Evolutionary conservation across 768 basidiomycete species (phyloP).

Genomic region (Tricholoma terreum): DNA sequence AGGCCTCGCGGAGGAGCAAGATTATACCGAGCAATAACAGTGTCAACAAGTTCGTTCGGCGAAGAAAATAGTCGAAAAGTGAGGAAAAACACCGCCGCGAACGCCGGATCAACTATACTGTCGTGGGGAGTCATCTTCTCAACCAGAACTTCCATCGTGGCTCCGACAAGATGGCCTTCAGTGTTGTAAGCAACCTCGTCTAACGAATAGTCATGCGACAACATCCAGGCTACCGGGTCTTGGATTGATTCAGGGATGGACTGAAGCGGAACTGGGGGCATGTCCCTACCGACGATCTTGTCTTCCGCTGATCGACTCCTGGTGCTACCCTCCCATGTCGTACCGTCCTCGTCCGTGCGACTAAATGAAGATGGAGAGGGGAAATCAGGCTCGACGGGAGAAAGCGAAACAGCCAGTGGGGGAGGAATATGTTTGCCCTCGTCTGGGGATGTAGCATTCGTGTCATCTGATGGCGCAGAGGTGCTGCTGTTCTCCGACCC

Average conservation of each 20-base stretch:
- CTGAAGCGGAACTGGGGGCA: conserved; percentile 48
- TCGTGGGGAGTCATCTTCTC: conserved; percentile 98
- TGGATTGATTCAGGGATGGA: conserved; percentile 35
- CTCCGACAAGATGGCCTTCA: conserved; percentile 88
- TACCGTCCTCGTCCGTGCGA: conserved; percentile 53
- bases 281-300: conserved; percentile 50
- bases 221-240: conserved; percentile 51
- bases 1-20: conserved; percentile 60
- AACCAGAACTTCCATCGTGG: conserved; percentile 84
- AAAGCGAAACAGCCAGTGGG: conserved; percentile 24
- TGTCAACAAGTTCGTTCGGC: conserved; percentile 70
- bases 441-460: conserved; percentile 47
- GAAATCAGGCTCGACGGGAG: conserved; percentile 39
- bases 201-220: conserved; percentile 74
- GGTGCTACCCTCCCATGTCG: conserved; percentile 54
- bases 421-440: conserved; percentile 36
- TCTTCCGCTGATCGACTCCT: conserved; percentile 45
- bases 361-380: conserved; percentile 51
- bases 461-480: conserved; percentile 45
- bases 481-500: conserved; percentile 51
- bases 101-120: conserved; percentile 81
- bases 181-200: conserved; percentile 88
- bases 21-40: conserved; percentile 82
- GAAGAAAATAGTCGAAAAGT: conserved; percentile 92
- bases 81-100: conserved; percentile 88